Conservation (phyloP, 2,329 filamentous ascomycete species). For the Daldinia eschscholtzii region DNA sequence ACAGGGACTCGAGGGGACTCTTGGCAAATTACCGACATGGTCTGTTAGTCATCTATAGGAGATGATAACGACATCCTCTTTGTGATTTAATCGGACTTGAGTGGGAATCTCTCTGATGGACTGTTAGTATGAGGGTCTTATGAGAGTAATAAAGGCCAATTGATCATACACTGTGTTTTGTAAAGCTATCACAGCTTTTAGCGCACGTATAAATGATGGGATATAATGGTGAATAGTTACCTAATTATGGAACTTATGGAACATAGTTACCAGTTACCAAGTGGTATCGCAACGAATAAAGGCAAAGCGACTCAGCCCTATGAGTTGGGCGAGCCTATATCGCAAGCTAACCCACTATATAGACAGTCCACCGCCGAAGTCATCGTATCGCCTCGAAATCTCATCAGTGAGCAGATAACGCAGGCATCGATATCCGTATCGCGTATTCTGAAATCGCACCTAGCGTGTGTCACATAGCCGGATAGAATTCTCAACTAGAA, state of each 20-base stretch:
- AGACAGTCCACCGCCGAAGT: background rate
- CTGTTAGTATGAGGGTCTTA: background rate
- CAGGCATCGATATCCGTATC: background rate
- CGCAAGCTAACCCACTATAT: background rate
- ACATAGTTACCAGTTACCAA: background rate
- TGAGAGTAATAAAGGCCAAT: background rate
- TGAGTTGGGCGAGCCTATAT: background rate
- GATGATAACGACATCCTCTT: background rate
- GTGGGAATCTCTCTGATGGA: background rate
- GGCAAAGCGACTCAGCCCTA: background rate
- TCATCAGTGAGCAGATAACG: background rate
- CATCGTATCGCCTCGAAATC: background rate
- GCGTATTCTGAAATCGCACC: background rate
- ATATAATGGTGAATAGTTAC: no score
- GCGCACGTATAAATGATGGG: no score
- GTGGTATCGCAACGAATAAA: background rate
- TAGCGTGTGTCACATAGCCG: background rate
- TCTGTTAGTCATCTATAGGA: background rate
- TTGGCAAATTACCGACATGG: background rate
- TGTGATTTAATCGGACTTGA: background rate
- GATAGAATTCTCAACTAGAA: constrained; percentile 36
- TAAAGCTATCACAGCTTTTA: background rate
- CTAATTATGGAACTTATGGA: background rate
- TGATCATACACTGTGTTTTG: background rate
- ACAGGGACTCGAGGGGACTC: background rate